Base-by-base conservation (phyloP, 1,284 basidiomycete genomes). In the Heterobasidion parviporum region DNA sequence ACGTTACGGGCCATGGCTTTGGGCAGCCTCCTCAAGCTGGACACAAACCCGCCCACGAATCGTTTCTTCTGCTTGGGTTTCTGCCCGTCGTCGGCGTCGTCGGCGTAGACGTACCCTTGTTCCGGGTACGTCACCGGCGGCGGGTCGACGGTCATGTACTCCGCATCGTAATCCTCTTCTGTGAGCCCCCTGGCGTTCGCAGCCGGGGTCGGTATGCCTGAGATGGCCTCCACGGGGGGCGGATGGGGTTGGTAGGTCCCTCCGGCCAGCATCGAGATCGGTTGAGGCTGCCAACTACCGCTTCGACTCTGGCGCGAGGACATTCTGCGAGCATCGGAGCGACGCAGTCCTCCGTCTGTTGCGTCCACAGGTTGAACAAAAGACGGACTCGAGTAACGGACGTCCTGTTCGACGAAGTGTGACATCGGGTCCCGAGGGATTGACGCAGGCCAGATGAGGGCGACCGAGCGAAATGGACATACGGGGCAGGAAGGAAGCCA, bases 31-130 rank as follows among this genome's bases (percentile, higher is more conserved):
- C 57, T 64, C 53, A 70, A 56, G 8, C 61, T 56, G 1, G 61
- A 54, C 4, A 70, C 59, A 55, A 71, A 71, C 1, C 69, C 69
- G n/a, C 70, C 70, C 1, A 71, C 68, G 51, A 70, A 70, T 7
- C 60, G 53, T n/a, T 62, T 61, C 16, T 47, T 41, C 48, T 16
- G 59, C 6, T 34, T 35, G 33, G 44, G 33, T 14, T 41, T 53
- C 34, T 55, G 53, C 18, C 54, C 50, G 36, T 41, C 53, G 32
- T 55, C 55, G 12, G n/a, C 5, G 50, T 50, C 20, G 16, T 16
- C 12, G 18, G 38, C 6, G 53, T 18, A 20, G 14, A 12, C 7
- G 14, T 52, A 51, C 18, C 26, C 48, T 3, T 55, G 51, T 10
- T 26, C 55, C 1, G 8, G 2, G 3, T 56, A 47, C 16, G n/a